phyloP scores from a whole-genome alignment of 306 rosid species.

The Alnus glutinosa region DNA sequence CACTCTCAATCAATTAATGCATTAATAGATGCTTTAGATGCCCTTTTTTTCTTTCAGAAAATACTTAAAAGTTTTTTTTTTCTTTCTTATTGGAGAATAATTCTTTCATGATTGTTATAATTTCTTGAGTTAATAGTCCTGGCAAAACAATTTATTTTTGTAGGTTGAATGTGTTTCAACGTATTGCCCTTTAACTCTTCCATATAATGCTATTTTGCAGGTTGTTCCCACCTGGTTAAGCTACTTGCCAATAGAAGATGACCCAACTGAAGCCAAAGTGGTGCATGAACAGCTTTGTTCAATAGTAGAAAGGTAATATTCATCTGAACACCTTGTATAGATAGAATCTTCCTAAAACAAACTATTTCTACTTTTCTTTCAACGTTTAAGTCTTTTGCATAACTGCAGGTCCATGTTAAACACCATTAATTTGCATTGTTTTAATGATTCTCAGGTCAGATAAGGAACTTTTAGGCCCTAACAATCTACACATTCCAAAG shows the following conservation, averaged over 20 bases:
- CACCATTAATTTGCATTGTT: background rate
- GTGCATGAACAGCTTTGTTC: constrained; percentile 19
- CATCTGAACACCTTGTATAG: background rate
- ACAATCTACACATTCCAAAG: constrained; percentile 18
- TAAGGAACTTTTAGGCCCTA: constrained; percentile 27
- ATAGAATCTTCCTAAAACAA: too few species aligned
- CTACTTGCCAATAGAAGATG: constrained; percentile 25
- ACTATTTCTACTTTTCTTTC: too few species aligned
- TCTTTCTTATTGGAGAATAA: too few species aligned
- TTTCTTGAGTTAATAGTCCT: too few species aligned
- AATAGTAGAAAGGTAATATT: constrained; percentile 19
- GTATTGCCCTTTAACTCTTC: too few species aligned
- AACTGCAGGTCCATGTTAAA: constrained; percentile 1
- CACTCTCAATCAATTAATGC: too few species aligned
- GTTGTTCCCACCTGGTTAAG: constrained; percentile 28
- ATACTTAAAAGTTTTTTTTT: too few species aligned
- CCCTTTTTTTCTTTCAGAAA: too few species aligned
- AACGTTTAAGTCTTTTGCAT: background rate
- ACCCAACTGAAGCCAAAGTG: constrained; percentile 9
- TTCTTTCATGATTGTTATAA: too few species aligned
- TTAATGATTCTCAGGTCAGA: constrained; percentile 20
- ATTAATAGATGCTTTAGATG: too few species aligned
- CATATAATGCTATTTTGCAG: constrained; percentile 13
- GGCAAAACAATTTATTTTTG: too few species aligned
- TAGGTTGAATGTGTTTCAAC: too few species aligned